Evolutionary conservation across 129 eudicot species (phyloP), one percentile per base, ranked within the genome.

Genomic region (Mikania micrantha): DNA sequence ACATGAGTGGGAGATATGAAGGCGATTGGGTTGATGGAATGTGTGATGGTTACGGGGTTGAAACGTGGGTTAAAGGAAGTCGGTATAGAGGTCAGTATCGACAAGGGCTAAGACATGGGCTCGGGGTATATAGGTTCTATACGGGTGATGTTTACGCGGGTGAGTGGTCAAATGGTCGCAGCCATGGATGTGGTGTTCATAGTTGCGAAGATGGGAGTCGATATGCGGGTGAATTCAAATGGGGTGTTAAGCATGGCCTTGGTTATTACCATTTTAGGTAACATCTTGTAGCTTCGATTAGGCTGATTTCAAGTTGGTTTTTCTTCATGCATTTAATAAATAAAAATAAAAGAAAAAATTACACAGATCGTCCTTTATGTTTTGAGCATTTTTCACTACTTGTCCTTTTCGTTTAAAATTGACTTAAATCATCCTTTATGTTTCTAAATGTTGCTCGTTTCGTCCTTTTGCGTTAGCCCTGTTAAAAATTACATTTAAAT

Each of bases 21-120:
- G 95, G 95, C 32, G 95, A 88, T 78, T 88, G 95, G 95, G 66
- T 88, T 69, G 95, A 88, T 73, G 88, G 81, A 70, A 88, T 82
- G 79, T 88, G 85, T 76, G 95, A 88, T 76, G 95, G 95, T 4
- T 72, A 84, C 73, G 95, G 95, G 9, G 88, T 90, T 12, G 94
- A 90, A 57, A 90, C 91, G 0, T 90, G 97, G 97, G 95, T 91
- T 0, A 87, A 79, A 81, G 97, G 97, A 47, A 90, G 97, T 48
- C 67, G 95, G 40, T 90, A 90, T 53, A 54, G 97, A 11, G 97
- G 97, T 1, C 97, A 87, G 60, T 90, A 90, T 54, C 69, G 95
- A 68, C 85, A 87, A 62, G 97, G 97, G 8, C 44, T 87, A 44
- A 84, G 95, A 79, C 91, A 90, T 80, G 97, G 97, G 7, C 82